Percentiles rank a stretch among this genome's conserved stretches.
phyloP scores from a whole-genome alignment of 2,329 filamentous ascomycete genomes.

The Fusarium verticillioides region DNA sequence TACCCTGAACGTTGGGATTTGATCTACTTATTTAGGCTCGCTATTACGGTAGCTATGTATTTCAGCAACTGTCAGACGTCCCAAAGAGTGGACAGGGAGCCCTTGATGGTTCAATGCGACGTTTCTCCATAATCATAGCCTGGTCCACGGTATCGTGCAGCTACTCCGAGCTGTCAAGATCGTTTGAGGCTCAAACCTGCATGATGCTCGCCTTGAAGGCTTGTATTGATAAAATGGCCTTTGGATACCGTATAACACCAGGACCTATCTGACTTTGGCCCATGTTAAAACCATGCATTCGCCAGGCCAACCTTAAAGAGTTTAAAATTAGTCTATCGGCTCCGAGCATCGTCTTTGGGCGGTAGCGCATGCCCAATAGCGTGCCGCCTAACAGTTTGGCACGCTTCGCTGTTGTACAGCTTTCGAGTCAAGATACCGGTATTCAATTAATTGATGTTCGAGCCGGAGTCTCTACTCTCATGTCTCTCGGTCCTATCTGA shows the following conservation, averaged over 20 bases:
- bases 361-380: too few relatives aligned
- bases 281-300: too few relatives aligned
- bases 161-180: not conserved
- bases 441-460: too few relatives aligned
- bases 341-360: not conserved
- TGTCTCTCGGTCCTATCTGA: not conserved
- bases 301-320: too few relatives aligned
- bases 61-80: not conserved
- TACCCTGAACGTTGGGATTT: not conserved
- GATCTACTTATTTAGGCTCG: not conserved
- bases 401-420: too few relatives aligned
- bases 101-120: not conserved
- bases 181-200: not conserved
- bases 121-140: not conserved
- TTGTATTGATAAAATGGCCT: too few relatives aligned
- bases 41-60: not conserved
- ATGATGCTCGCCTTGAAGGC: rapidly evolving
- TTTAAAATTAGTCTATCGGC: not conserved
- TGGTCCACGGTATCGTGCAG: not conserved
- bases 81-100: not conserved
- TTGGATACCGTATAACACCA: too few relatives aligned
- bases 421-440: rapidly evolving
- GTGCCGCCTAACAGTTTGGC: too few relatives aligned
- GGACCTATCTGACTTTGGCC: too few relatives aligned
- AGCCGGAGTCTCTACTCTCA: not conserved